These are phyloP conservation scores for Rhynchospora pubera DNA, from an alignment of 176 grass and related monocot genomes.

Conservation along the genomic window DNA sequence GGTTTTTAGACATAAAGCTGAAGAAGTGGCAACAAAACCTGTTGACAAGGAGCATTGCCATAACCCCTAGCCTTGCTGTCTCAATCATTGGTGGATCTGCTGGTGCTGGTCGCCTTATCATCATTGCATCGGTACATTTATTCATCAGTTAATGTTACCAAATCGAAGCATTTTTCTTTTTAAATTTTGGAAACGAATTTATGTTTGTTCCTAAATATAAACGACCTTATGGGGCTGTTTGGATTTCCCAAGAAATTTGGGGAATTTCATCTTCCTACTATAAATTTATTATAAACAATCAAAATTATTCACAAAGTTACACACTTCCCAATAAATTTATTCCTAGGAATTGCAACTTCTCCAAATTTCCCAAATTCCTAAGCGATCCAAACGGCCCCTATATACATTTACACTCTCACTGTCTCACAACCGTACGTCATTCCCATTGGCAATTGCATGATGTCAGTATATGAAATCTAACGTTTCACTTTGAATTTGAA, in stretches of 20 bases:
- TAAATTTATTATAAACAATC: too few species aligned
- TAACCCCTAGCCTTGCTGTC: conserved; percentile 60
- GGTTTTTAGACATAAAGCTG: conserved; percentile 74
- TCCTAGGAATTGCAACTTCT: too few species aligned
- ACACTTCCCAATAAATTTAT: too few species aligned
- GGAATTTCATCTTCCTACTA: too few species aligned
- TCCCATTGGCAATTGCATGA: not conserved
- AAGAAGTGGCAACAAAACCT: conserved; percentile 55
- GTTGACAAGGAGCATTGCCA: conserved; percentile 49
- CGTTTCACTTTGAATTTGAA: not conserved
- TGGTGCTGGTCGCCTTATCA: conserved; percentile 41
- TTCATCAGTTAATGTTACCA: not conserved
- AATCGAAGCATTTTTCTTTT: not conserved
- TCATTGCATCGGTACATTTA: conserved; percentile 54
- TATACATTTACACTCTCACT: not conserved
- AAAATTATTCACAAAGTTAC: too few species aligned
- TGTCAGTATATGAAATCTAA: not conserved
- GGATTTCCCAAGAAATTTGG: too few species aligned
- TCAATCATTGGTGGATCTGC: conserved; percentile 39
- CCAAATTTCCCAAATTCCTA: too few species aligned
- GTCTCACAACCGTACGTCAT: not conserved
- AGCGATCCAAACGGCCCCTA: too few species aligned
- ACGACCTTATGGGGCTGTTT: too few species aligned
- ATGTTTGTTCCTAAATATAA: not conserved
- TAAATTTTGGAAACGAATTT: not conserved